These are phyloP conservation scores for Lasiosphaeriaceae sp. DNA, from an alignment of 495 filamentous ascomycete species.

Conservation along the genomic window DNA sequence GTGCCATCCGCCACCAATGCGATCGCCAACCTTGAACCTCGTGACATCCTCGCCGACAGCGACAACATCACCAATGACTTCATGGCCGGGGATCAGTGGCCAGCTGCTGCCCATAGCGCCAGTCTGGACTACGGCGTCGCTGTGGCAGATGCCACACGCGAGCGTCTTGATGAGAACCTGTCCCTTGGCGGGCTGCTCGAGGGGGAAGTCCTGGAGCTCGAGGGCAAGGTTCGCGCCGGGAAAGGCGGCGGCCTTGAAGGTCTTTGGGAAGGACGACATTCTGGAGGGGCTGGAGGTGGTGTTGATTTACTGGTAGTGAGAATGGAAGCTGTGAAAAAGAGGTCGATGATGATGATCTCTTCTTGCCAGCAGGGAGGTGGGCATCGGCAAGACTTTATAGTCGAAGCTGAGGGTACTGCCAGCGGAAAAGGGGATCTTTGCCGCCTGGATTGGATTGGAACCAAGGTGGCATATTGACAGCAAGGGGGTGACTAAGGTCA, in stretches of 20 bases:
- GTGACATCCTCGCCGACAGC: slow-evolving; percentile 43
- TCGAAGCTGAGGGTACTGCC: too few species aligned
- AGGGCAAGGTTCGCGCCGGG: slow-evolving; percentile 34
- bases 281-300: too few species aligned
- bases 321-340: too few species aligned
- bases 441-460: too few species aligned
- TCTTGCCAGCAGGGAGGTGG: too few species aligned
- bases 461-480: too few species aligned
- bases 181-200: slow-evolving; percentile 37
- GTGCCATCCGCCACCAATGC: slow-evolving; percentile 54
- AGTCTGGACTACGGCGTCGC: slow-evolving; percentile 36
- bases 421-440: too few species aligned
- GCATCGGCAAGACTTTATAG: too few species aligned
- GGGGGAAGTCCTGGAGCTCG: slow-evolving; percentile 38
- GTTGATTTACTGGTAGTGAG: too few species aligned
- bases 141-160: slow-evolving; percentile 52
- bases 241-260: slow-evolving; percentile 48
- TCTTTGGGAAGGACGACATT: slow-evolving; percentile 39
- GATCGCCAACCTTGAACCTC: slow-evolving; percentile 44
- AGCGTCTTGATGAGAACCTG: slow-evolving; percentile 52
- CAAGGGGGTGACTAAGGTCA: too few species aligned
- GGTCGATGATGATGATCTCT: too few species aligned
- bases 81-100: slow-evolving; percentile 53
- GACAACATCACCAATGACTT: slow-evolving; percentile 50
- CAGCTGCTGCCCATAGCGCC: slow-evolving; percentile 41